A percentile compares a stretch with the other conserved stretches of the same genome.
Conservation (phyloP, 768 basidiomycete species). For the Dacryopinax primogenitus region DNA sequence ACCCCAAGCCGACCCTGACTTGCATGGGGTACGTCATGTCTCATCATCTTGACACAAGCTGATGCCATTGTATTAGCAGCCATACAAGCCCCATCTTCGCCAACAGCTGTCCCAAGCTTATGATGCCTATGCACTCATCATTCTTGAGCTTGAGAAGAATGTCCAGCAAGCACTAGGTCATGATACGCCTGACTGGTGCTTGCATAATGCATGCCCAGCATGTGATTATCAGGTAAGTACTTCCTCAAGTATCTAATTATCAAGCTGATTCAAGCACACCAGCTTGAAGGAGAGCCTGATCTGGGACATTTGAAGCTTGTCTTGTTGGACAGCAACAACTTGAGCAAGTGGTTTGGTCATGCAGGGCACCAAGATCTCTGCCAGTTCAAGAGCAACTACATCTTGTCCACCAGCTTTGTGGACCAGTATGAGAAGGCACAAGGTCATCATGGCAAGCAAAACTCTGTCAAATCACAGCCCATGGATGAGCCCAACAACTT, state of each 20-base stretch:
- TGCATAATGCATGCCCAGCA: neutral
- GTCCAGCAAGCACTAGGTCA: neutral
- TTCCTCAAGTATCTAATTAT: no score
- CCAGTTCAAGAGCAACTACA: neutral
- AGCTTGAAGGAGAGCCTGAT: constrained; percentile 26
- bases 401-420: neutral
- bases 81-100: neutral
- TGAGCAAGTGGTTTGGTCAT: constrained; percentile 28
- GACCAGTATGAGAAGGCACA: neutral
- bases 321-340: constrained; percentile 27
- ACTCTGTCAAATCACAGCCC: neutral
- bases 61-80: neutral
- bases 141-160: neutral
- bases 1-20: neutral
- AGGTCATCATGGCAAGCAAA: neutral
- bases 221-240: neutral
- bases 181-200: neutral
- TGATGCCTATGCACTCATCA: neutral
- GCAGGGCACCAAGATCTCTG: constrained; percentile 17
- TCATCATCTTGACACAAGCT: no score
- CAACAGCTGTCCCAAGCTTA: neutral
- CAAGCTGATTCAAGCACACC: neutral
- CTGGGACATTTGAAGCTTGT: constrained; percentile 22
- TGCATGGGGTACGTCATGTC: neutral
- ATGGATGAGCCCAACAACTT: neutral